phyloP scores from a whole-genome alignment of 2,329 filamentous ascomycete species.

The Monosporascus sp. region DNA sequence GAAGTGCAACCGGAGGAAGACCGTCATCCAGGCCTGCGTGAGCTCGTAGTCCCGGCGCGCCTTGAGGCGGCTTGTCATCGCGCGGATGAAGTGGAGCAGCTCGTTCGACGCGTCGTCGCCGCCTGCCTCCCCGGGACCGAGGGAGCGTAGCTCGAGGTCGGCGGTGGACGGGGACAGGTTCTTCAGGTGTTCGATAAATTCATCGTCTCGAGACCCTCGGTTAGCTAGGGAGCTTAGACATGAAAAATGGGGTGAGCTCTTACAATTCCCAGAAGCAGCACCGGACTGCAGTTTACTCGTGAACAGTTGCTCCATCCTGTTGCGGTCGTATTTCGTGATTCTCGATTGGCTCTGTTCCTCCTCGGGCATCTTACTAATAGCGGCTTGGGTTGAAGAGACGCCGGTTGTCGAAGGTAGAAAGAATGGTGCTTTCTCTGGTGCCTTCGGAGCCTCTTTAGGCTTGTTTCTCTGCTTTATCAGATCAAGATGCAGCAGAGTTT shows the following conservation, averaged over 20 bases:
- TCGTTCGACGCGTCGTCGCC: conserved; percentile 55
- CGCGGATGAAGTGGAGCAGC: conserved; percentile 73
- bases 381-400: conserved; percentile 17
- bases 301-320: conserved; percentile 53
- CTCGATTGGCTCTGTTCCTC: conserved; percentile 43
- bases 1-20: conserved; percentile 78
- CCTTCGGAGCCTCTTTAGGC: conserved; percentile 85
- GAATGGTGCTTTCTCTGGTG: conserved; percentile 91
- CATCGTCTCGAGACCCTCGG: conserved; percentile 40
- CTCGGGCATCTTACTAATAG: conserved; percentile 21
- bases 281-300: conserved; percentile 52
- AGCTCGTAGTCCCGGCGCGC: conserved; percentile 83
- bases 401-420: conserved; percentile 70
- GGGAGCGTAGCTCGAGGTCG: conserved; percentile 84
- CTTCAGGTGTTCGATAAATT: conserved; percentile 75
- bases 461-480: conserved; percentile 91
- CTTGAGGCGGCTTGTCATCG: conserved; percentile 66
- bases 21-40: conserved; percentile 94
- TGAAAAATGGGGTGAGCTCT: conserved; percentile 23
- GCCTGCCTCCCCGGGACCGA: conserved; percentile 43
- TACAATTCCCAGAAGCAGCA: conserved; percentile 56
- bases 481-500: conserved; percentile 88
- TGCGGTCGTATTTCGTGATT: conserved; percentile 63
- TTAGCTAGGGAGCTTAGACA: conserved; percentile 2
- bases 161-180: conserved; percentile 77